Evolutionary conservation across 768 basidiomycete species (phyloP), one percentile per base, ranked within the genome.

Genomic region (Kwoniella dendrophila): DNA sequence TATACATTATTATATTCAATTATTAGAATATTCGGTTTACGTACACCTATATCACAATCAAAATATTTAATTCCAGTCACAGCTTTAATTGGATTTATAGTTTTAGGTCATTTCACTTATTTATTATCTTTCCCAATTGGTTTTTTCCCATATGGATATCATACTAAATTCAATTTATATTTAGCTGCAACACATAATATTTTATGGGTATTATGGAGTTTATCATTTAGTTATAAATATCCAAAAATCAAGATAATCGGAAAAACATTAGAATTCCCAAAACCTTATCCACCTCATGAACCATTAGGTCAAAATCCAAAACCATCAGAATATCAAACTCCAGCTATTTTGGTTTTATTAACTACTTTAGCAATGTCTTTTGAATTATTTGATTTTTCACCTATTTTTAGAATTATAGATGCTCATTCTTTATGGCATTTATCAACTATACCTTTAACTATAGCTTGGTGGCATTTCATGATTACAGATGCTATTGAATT

Each of bases 351-450:
- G 60, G 88, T 90, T 2, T 69, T 83, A 11, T 76, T 90, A 16
- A 91, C 90, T 1, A 90, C 86, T 0, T 82, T 83, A 1, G 89
- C 91, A 14, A 90, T 87, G 2, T 81, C 82, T 1, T 83, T 99
- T 32, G 95, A 99, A 73, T 75, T 99, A 2, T 86, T 95, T 65
- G 95, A 99, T 75, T 98, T 98, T 72, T 85, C 92, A 0, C 90
- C 92, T 0, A 83, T 87, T 78, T 72, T 74, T n/a, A 78, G 92
- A 33, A 77, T 86, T 6, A 81, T 97, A 20, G 95, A 98, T 74
- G 92, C 94, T 0, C 96, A 97, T 77, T 83, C 92, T 2, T 79
- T 98, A 16, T 98, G 95, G 96, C 95, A 99, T 78, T 81, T 89
- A 7, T 83, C 86, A 3, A 99, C 95, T 0, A 88, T 84, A 0